Percentiles rank a stretch among this genome's conserved stretches.
Conservation (phyloP, 2,329 filamentous ascomycete genomes). For the Aureobasidium sp. region DNA sequence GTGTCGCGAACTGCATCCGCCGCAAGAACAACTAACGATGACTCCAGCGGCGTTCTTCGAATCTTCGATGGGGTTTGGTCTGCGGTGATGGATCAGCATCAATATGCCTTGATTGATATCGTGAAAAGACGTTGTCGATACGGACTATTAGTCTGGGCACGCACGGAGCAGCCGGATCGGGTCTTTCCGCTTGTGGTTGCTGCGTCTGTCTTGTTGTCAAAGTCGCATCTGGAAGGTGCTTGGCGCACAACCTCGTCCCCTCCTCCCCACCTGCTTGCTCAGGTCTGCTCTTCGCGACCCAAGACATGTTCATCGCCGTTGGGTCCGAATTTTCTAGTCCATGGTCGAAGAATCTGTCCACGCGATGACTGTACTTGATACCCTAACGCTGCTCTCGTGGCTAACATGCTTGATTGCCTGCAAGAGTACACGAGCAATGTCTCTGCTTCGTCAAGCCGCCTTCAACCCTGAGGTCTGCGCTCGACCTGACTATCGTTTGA, state of each 20-base stretch:
- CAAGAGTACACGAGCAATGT: conserved; percentile 2
- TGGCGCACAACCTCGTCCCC: not conserved
- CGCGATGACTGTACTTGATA: not conserved
- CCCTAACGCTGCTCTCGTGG: not conserved
- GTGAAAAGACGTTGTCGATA: conserved; percentile 7
- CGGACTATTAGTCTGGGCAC: not conserved
- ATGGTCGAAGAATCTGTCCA: not conserved
- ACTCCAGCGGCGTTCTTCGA: not conserved
- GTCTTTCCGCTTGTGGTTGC: not conserved
- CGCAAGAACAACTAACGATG: not conserved
- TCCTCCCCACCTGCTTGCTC: not conserved
- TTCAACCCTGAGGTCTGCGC: not conserved
- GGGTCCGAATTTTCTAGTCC: not conserved
- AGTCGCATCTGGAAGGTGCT: not conserved
- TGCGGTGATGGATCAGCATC: not conserved
- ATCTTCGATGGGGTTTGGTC: not conserved
- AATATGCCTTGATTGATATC: not conserved
- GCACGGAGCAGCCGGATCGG: conserved; percentile 3
- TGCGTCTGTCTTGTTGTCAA: not conserved
- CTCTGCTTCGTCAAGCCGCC: not conserved
- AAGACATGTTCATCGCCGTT: not conserved
- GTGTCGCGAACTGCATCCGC: not conserved
- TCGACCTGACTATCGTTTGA: not conserved
- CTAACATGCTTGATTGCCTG: not conserved
- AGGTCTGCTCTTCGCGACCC: not conserved